Evolutionary conservation across 495 filamentous ascomycete genomes (phyloP).

Genomic region (Aspergillus funiculosus): DNA sequence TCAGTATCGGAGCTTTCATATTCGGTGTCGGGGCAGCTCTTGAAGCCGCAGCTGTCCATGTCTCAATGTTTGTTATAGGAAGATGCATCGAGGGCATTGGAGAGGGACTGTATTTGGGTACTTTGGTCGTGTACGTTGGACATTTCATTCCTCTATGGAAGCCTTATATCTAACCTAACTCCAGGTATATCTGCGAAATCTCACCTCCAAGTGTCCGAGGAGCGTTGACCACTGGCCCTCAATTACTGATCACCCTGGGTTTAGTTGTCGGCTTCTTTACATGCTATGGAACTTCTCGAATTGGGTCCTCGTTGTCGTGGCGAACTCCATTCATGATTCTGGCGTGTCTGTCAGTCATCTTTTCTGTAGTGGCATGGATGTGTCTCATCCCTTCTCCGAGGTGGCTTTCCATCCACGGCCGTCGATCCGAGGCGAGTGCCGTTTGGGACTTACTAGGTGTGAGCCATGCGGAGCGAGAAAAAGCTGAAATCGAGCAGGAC

Average conservation of each 20-base stretch:
- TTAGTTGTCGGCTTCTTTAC: slow-evolving; percentile 54
- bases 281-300: slow-evolving; percentile 52
- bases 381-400: slow-evolving; percentile 45
- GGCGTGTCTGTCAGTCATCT: slow-evolving; percentile 34
- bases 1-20: slow-evolving; percentile 48
- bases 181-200: slow-evolving; percentile 57
- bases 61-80: slow-evolving; percentile 52
- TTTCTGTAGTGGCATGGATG: slow-evolving; percentile 32
- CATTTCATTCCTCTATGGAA: not conserved
- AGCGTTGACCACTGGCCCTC: slow-evolving; percentile 49
- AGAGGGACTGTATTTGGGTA: slow-evolving; percentile 54
- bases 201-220: slow-evolving; percentile 49
- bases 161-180: not conserved
- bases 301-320: slow-evolving; percentile 52
- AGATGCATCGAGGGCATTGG: slow-evolving; percentile 53
- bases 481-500: slow-evolving; percentile 34
- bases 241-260: slow-evolving; percentile 48
- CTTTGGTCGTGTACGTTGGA: slow-evolving; percentile 40
- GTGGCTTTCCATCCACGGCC: slow-evolving; percentile 42
- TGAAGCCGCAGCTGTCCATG: slow-evolving; percentile 39
- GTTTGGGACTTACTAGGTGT: slow-evolving; percentile 45
- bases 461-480: slow-evolving; percentile 46
- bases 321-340: slow-evolving; percentile 48
- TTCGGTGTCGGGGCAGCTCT: slow-evolving; percentile 53
- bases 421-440: slow-evolving; percentile 29